Base-by-base conservation (phyloP, 768 basidiomycete genomes). In the Boletus rubropictus region DNA sequence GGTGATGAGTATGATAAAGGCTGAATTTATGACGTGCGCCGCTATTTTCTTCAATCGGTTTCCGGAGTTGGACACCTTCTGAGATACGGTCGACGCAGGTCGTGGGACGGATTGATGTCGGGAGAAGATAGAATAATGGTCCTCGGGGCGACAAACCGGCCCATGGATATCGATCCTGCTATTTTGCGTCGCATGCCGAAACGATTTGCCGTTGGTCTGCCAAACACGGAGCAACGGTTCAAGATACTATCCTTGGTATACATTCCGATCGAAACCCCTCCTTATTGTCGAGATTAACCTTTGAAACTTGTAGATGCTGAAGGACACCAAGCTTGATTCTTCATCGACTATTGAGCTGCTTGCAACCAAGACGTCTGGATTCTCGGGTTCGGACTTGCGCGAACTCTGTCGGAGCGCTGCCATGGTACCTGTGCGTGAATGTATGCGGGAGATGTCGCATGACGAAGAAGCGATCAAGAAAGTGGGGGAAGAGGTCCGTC, bases 1-100 rank as follows among this genome's bases (percentile, higher is more conserved):
- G 59, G 95, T 92, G 42, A 98, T 93, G 29, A 93, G 86, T 5
- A 97, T 97, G 92, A 94, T 97, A 80, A 96, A 97, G 67, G 93
- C 93, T 0, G 89, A 92, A 60, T 90, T 90, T 57, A 90, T 91
- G 88, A 90, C 86, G 86, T 89, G 62, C 49, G 84, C 71, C 14
- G 14, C 17, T 11, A 10, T 41, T 15, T 37, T n/a, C 12, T 33
- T 39, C 9, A 21, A 42, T 44, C 24, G 22, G 40, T 54, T 48
- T 48, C 43, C 34, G 50, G 39, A 32, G 18, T 10, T 17, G 6
- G 15, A 9, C 33, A 5, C 49, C 32, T 11, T 22, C 37, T 43
- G 38, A 49, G 2, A 20, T 8, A 28, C 29, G 3, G 34, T 36
- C 39, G 37, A 40, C 5, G 3, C 28, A 93, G 92, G 3, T 75